phyloP scores from a whole-genome alignment of 208 protist species.

The Trypanosoma theileri region DNA sequence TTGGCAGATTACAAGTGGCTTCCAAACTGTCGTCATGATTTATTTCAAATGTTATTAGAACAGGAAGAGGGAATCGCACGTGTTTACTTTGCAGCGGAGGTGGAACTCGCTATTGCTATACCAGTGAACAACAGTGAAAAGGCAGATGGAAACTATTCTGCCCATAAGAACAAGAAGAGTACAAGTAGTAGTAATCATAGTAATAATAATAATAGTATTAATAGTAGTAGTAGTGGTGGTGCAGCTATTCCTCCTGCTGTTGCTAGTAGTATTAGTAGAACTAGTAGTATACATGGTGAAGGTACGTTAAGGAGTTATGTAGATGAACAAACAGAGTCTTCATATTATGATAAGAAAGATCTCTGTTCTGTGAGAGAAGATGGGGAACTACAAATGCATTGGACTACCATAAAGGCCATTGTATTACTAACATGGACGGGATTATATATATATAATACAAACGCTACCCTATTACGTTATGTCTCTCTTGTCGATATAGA shows the following conservation, averaged over 20 bases:
- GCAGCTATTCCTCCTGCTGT: too few species aligned
- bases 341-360: neutral
- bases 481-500: conserved; percentile 8
- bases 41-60: conserved; percentile 16
- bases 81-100: conserved; percentile 19
- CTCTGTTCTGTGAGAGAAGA: neutral
- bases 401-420: conserved; percentile 9
- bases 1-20: conserved; percentile 22
- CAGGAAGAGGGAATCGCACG: conserved; percentile 14
- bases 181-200: neutral
- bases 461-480: conserved; percentile 7
- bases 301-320: too few species aligned
- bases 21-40: neutral
- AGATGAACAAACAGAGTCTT: neutral
- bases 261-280: too few species aligned
- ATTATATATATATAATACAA: conserved; percentile 20
- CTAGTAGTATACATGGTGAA: too few species aligned
- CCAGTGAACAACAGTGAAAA: neutral
- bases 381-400: neutral
- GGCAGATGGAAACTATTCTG: neutral
- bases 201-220: neutral
- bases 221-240: neutral
- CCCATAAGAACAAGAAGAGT: neutral
- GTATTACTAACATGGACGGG: conserved; percentile 11
- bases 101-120: conserved; percentile 4